phyloP scores from a whole-genome alignment of 2,329 filamentous ascomycete species.

The Lecanicillium sp. region DNA sequence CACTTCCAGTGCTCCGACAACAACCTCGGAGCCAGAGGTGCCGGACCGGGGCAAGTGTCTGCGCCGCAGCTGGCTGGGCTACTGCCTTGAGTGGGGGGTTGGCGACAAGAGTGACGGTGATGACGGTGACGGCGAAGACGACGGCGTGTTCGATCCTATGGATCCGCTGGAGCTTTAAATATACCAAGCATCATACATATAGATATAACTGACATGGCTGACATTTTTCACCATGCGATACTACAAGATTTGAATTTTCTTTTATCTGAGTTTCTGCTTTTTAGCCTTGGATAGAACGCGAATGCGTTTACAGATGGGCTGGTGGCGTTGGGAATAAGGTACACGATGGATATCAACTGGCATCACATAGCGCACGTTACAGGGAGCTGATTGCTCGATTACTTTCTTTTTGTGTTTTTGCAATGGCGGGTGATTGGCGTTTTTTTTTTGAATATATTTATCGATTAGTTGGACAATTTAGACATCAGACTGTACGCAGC shows the following conservation, averaged over 20 bases:
- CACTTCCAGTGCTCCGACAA: constrained; percentile 21
- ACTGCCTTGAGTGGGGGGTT: constrained; percentile 33
- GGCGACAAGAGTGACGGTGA: constrained; percentile 20
- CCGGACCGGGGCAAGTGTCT: constrained; percentile 14
- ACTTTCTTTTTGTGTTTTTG: not conserved
- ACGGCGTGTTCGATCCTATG: too few species aligned
- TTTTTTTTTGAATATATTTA: not conserved
- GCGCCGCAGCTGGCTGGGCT: constrained; percentile 35
- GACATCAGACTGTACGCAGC: too few species aligned
- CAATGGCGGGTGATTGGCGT: not conserved
- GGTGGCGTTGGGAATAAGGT: constrained; percentile 11
- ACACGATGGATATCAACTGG: constrained; percentile 5
- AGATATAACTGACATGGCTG: constrained; percentile 2
- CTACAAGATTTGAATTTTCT: constrained; percentile 4
- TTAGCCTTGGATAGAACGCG: constrained; percentile 9
- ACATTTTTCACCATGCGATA: not conserved
- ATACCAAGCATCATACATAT: not conserved
- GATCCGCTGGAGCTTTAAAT: constrained; percentile 3
- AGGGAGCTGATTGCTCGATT: not conserved
- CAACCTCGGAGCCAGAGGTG: constrained; percentile 25
- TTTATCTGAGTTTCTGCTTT: not conserved
- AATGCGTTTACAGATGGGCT: not conserved
- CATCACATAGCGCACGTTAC: constrained; percentile 5
- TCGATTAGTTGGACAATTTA: too few species aligned
- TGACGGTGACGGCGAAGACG: constrained; percentile 21